Base-by-base conservation (phyloP, 306 rosid species). In the Gastrolobium bilobum region DNA sequence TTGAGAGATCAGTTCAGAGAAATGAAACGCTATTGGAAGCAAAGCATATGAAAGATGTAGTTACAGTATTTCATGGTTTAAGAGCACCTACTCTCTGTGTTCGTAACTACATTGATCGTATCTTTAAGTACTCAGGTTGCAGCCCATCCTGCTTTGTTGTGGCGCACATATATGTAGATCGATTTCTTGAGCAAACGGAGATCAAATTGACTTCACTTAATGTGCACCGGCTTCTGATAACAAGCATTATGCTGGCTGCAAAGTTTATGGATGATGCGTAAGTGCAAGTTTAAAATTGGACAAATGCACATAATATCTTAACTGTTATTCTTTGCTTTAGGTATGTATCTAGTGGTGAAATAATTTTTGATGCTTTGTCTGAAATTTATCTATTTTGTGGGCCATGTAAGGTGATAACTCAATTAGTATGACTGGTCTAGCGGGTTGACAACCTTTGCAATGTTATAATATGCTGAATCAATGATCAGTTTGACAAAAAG, bases 61-160 rank as follows among this genome's bases (percentile, higher is more conserved):
- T 87, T 10, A 93, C 99, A 2, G 86, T 89, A 38, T 96, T 93
- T 75, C 99, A 93, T 52, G 99, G 99, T 63, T 59, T 88, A 79
- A 84, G 91, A 81, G 97, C 91, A 47, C 99, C 99, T 29, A 54
- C 86, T 70, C 68, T 96, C 73, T 88, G 97, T 79, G 87, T 96
- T 71, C 84, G 70, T 0, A 94, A 90, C 8, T 96, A 96, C 72
- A 79, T 93, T 42, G 93, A 93, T 64, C 94, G 99, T 7, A 89
- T 96, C 75, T 96, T 90, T 86, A 93, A 96, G 87, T 96, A 96
- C 87, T 88, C 95, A 2, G 85, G 93, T 15, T 96, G 99, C 89
- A 96, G 98, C 83, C 97, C 99, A 0, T 96, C 99, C 1, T 96
- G 99, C 88, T 96, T 96, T 31, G 92, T 96, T 51, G 84, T 90